phyloP scores from a whole-genome alignment of 306 rosid species.

The Phaseolus lunatus region DNA sequence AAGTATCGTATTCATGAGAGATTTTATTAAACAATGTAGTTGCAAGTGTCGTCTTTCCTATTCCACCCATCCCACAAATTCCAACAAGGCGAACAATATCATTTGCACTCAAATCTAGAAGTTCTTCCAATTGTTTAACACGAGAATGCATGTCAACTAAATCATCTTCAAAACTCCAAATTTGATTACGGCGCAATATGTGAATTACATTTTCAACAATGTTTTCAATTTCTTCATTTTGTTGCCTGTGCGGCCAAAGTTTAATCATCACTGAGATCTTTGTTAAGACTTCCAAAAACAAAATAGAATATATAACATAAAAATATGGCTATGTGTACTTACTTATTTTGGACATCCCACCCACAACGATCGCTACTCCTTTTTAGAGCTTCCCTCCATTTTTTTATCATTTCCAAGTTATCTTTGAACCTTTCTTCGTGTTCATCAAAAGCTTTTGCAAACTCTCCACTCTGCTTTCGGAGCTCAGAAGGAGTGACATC shows the following conservation, averaged over 20 bases:
- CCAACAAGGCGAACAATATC: slow-evolving; percentile 35
- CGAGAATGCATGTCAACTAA: slow-evolving; percentile 36
- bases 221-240: not conserved
- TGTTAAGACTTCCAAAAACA: not conserved
- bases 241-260: not conserved
- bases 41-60: slow-evolving; percentile 44
- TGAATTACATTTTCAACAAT: not conserved
- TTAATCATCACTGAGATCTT: not conserved
- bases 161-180: slow-evolving; percentile 24
- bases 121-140: slow-evolving; percentile 25
- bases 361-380: not conserved
- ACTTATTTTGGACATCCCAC: slow-evolving; percentile 32
- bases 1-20: slow-evolving; percentile 8
- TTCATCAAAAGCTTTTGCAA: not conserved
- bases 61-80: slow-evolving; percentile 45
- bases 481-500: slow-evolving; percentile 37
- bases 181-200: not conserved
- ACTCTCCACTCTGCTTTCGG: not conserved
- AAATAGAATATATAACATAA: not conserved
- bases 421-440: too few relatives aligned
- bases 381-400: not conserved
- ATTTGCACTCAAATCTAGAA: not conserved
- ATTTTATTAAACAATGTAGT: not conserved
- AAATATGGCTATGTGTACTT: not conserved
- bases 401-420: too few relatives aligned